Evolutionary conservation across 2,329 filamentous ascomycete species (phyloP), one percentile per base, ranked within the genome.

Genomic region (Ramichloridium luteum): DNA sequence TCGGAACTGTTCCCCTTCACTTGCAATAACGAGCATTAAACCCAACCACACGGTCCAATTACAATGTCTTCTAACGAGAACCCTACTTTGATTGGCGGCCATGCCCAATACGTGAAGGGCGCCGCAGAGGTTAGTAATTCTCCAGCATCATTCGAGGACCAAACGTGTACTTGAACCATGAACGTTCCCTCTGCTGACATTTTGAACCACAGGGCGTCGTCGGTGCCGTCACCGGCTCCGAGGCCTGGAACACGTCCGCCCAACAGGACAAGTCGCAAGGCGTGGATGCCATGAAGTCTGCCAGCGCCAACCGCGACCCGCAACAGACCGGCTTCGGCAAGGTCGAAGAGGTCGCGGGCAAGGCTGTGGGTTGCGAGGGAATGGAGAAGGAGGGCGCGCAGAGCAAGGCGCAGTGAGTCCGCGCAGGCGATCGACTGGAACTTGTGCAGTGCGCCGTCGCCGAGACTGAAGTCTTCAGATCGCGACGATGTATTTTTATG

Each of bases 41-140:
- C n/a, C n/a, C n/a, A n/a, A n/a, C n/a, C n/a, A n/a, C n/a, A n/a
- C n/a, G n/a, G n/a, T n/a, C n/a, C n/a, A n/a, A n/a, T n/a, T 8
- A 23, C 20, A 23, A 23, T 23, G n/a, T 23, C 8, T 23, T 23
- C 20, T 23, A 23, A 8, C 20, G 20, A 23, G 20, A 23, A 23
- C 20, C 70, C 75, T 13, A 67, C 74, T 27, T 72, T 82, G 41
- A 49, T 80, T 26, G 62, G 66, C 36, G 66, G 69, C 25, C 77
- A 81, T 50, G 74, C 65, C 17, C 71, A 80, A 48, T 82, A 79
- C 47, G 65, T 72, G 47, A 81, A 80, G 48, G 77, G 77, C 31
- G 72, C 72, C 5, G 68, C 72, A 34, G 73, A 78, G 59, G 77
- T 76, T 72, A 76, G 58, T 15, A 11, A 15, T 16, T 17, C 17